Conservation (phyloP, 108 stramenopile genomes). For the Pseudonitzschia multiseries region DNA sequence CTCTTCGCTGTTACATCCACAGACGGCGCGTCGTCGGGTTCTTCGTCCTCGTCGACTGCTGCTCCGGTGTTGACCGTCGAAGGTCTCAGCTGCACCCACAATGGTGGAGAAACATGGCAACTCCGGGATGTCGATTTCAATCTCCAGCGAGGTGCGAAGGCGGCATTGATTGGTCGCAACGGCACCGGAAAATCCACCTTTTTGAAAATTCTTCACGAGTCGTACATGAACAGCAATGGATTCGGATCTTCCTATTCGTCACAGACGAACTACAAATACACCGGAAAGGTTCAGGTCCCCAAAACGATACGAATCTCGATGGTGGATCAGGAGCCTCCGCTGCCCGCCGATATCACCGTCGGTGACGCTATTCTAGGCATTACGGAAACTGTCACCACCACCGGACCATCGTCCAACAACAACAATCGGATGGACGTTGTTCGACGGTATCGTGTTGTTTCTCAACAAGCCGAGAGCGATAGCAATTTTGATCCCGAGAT, state of each 20-base stretch:
- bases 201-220: conserved; percentile 65
- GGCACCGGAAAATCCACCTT: conserved; percentile 80
- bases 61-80: conserved; percentile 51
- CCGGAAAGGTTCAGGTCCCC: conserved; percentile 50
- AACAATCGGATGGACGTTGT: conserved; percentile 60
- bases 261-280: conserved; percentile 42
- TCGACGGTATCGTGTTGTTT: conserved; percentile 58
- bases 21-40: conserved; percentile 1
- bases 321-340: conserved; percentile 83
- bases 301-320: conserved; percentile 56
- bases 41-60: background rate
- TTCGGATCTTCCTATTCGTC: background rate
- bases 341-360: conserved; percentile 57
- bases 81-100: conserved; percentile 50
- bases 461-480: conserved; percentile 34
- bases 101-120: conserved; percentile 76
- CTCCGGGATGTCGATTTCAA: conserved; percentile 68
- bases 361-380: conserved; percentile 77
- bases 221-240: conserved; percentile 30
- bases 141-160: conserved; percentile 63
- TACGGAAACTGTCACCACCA: background rate
- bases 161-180: conserved; percentile 74
- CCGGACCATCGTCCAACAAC: conserved; percentile 21
- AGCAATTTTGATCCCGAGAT: conserved; percentile 45
- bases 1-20: background rate